Evolutionary conservation across 176 grass and related monocot genomes (phyloP), one percentile per base, ranked within the genome.

Genomic region (Zea mays): DNA sequence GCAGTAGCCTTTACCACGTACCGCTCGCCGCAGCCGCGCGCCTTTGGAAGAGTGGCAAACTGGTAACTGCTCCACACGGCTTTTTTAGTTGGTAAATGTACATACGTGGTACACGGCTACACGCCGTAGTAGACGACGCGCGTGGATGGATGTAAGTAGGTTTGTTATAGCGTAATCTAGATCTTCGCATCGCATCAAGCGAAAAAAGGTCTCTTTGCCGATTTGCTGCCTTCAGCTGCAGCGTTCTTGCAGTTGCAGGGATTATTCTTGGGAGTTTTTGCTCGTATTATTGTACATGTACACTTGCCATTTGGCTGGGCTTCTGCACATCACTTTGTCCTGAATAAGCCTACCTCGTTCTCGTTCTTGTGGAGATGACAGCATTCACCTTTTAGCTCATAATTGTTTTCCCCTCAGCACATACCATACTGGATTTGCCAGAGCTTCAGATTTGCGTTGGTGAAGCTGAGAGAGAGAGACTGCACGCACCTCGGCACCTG

Each of bases 41-140:
- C 51, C 47, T 38, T 49, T 72, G 61, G 34, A 34, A 20, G 49
- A 75, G 42, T 27, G 69, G 42, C 17, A 76, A 27, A 27, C 27
- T 27, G 74, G 75, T 77, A 64, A 77, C 14, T 54, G 8, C 56
- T 79, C 58, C 72, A 21, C 20, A 51, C 50, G 43, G 73, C 51
- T 86, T 83, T 86, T 83, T 83, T 49, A 27, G 60, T 49, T 80
- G 67, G 77, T 58, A 58, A 58, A 86, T 83, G 74, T 78, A 72
- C 1, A 78, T 62, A 63, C 62, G 44, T 19, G 47, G 5, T 62
- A 63, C 62, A 52, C 35, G 47, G 47, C 1, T 62, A 63, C 62
- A 52, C 35, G 47, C 21, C 27, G 27, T 27, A 15, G 67, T 44
- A 7, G 43, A 45, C 20, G 38, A 27, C 27, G 27, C 27, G 27